Conservation (phyloP, 2,329 filamentous ascomycete genomes). For the Penicillium sp. region DNA sequence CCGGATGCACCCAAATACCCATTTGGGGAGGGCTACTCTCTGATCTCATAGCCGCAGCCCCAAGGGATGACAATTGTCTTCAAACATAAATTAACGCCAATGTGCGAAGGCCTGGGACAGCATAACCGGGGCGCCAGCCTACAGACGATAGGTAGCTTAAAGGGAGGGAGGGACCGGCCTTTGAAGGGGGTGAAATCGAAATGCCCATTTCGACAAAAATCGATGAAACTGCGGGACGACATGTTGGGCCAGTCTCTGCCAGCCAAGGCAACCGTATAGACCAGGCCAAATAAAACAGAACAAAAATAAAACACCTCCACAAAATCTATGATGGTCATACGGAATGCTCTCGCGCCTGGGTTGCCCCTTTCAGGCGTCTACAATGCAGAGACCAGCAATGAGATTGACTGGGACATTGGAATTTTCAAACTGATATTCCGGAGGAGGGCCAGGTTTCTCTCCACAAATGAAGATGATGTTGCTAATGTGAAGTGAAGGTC, state of each 20-base stretch:
- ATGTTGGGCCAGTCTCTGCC: neutral
- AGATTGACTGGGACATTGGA: neutral
- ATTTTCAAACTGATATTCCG: neutral
- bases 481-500: no score
- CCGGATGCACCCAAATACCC: no score
- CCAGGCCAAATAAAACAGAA: neutral
- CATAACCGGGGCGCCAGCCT: neutral
- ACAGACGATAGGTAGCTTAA: neutral
- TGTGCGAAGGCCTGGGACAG: neutral
- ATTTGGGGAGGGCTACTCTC: no score
- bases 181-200: neutral
- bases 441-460: no score
- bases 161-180: neutral
- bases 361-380: conserved; percentile 18
- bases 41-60: conserved; percentile 3
- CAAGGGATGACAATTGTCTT: conserved; percentile 6
- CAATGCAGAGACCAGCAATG: neutral
- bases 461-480: no score
- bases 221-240: neutral
- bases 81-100: neutral
- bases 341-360: conserved; percentile 11
- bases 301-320: neutral
- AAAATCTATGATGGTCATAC: conserved; percentile 8
- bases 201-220: neutral
- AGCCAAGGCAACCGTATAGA: conserved; percentile 6